Evolutionary conservation across 164 flowering plant species (phyloP).

Genomic region (Cinnamomum micranthum): DNA sequence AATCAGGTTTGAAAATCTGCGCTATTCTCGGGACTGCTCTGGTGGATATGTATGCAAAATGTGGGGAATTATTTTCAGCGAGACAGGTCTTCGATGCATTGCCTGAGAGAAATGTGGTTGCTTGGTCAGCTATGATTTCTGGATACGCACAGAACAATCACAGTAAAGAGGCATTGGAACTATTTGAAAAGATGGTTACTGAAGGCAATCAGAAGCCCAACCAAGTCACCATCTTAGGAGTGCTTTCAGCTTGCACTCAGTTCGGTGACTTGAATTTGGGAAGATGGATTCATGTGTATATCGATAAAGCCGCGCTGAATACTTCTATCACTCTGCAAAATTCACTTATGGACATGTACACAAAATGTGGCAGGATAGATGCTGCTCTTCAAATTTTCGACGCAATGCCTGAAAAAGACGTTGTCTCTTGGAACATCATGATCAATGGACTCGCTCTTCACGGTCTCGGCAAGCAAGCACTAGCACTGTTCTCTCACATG

Average conservation of each 20-base stretch:
- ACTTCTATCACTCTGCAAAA: neutral
- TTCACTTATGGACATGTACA: conserved; percentile 30
- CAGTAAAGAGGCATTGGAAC: neutral
- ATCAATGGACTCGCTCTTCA: conserved; percentile 35
- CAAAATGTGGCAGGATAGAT: conserved; percentile 26
- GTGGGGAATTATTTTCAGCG: conserved; percentile 8
- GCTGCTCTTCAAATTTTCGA: conserved; percentile 29
- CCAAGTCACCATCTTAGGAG: conserved; percentile 9
- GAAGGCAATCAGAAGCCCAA: conserved; percentile 8
- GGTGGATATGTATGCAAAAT: conserved; percentile 9
- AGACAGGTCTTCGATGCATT: neutral
- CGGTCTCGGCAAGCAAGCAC: conserved; percentile 5
- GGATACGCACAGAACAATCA: neutral
- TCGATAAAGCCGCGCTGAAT: conserved; percentile 6
- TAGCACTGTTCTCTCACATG: conserved; percentile 6
- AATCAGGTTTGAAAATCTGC: conserved; percentile 4
- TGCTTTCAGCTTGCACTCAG: conserved; percentile 14
- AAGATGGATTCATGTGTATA: conserved; percentile 8
- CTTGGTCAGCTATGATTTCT: conserved; percentile 12
- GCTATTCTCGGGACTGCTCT: conserved; percentile 13
- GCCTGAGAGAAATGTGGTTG: conserved; percentile 9
- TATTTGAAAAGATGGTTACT: conserved; percentile 24
- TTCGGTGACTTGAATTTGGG: conserved; percentile 9
- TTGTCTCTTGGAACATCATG: conserved; percentile 32
- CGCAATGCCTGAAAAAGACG: conserved; percentile 26